phyloP scores from a whole-genome alignment of 148 eudicot genomes.

The Drosera capensis region DNA sequence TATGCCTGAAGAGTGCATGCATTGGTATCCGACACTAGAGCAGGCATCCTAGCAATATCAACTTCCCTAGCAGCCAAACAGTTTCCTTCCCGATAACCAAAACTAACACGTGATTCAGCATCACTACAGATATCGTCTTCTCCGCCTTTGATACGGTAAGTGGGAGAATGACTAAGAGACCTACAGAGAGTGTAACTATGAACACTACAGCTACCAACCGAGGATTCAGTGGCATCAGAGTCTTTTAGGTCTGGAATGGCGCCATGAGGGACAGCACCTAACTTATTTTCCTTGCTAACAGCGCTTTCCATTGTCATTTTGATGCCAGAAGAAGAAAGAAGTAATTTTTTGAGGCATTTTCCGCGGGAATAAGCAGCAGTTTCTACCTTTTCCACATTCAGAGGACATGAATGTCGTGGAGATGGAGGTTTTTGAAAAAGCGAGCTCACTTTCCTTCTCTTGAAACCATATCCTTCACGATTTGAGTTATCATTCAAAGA shows the following conservation, averaged over 20 bases:
- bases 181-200: not conserved
- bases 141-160: constrained; percentile 5
- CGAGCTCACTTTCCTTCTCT: not conserved
- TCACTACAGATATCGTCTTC: constrained; percentile 18
- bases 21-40: no score
- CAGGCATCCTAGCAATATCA: no score
- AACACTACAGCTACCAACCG: not conserved
- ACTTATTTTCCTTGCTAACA: not conserved
- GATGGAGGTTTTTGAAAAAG: no score
- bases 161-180: not conserved
- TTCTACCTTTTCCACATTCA: constrained; percentile 23
- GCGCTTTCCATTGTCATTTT: not conserved
- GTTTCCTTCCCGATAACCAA: constrained; percentile 11
- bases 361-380: constrained; percentile 27
- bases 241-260: not conserved
- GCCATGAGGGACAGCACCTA: not conserved
- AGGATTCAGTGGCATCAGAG: not conserved
- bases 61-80: no score
- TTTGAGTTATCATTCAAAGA: not conserved
- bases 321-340: not conserved
- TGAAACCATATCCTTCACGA: not conserved
- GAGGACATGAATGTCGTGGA: not conserved
- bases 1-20: no score
- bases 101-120: constrained; percentile 22
- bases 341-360: constrained; percentile 14